Conservation (phyloP, 2,329 filamentous ascomycete genomes). For the Colletotrichum sp. region DNA sequence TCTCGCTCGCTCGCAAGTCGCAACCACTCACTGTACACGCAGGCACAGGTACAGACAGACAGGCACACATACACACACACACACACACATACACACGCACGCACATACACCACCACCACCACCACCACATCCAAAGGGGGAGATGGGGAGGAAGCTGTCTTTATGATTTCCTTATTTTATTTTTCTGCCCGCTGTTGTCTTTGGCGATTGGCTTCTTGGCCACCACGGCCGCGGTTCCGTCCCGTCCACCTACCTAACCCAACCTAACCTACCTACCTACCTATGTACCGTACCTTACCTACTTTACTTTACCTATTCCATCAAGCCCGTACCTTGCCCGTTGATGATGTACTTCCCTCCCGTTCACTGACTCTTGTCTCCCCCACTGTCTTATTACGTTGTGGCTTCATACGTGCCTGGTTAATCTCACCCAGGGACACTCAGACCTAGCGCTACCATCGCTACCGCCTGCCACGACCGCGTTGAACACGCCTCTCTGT, state of each 20-base stretch:
- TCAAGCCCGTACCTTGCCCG: neutral
- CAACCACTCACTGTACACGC: neutral
- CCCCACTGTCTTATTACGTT: conserved; percentile 20
- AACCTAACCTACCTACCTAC: neutral
- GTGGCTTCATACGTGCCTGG: conserved; percentile 18
- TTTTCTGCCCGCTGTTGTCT: neutral
- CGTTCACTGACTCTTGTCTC: conserved; percentile 18
- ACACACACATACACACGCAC: neutral
- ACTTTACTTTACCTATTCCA: neutral
- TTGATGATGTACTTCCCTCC: neutral
- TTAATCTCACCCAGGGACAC: conserved; percentile 18
- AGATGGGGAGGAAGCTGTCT: neutral
- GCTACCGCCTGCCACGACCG: neutral
- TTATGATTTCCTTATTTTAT: neutral
- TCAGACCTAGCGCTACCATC: conserved; percentile 12
- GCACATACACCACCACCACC: neutral
- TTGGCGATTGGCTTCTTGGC: neutral
- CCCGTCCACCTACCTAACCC: neutral
- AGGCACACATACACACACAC: neutral
- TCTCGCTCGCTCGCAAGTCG: neutral
- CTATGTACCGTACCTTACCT: neutral
- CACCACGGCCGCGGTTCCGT: neutral
- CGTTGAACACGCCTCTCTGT: neutral
- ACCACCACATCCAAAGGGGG: neutral
- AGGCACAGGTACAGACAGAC: neutral